A percentile compares a stretch with the other conserved stretches of the same genome.
phyloP scores from a whole-genome alignment of 2,329 filamentous ascomycete genomes.

The Fonsecaea pedrosoi region DNA sequence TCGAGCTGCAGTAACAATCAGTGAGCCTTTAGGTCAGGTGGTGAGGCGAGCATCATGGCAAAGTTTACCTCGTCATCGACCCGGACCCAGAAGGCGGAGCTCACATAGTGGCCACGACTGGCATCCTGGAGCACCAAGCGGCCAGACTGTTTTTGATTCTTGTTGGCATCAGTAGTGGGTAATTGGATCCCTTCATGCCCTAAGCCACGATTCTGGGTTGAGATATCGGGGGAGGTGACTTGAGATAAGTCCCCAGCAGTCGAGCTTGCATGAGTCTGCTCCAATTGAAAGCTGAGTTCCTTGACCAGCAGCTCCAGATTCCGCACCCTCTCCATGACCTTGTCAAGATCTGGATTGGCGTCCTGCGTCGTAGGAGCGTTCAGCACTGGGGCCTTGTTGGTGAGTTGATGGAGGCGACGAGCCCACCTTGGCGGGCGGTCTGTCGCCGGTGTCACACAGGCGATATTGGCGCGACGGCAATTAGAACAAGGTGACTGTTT shows the following conservation, averaged over 20 bases:
- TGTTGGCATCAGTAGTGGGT: conserved; percentile 17
- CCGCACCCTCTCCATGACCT: conserved; percentile 59
- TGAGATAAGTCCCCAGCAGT: conserved; percentile 41
- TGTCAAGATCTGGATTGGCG: conserved; percentile 43
- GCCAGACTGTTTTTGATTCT: conserved; percentile 57
- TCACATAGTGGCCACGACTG: conserved; percentile 64
- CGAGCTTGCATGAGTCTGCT: conserved; percentile 49
- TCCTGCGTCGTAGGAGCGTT: conserved; percentile 31
- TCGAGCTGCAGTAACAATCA: conserved; percentile 49
- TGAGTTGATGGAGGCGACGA: conserved; percentile 56
- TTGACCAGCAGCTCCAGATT: conserved; percentile 61
- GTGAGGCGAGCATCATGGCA: neutral
- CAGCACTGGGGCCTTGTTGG: conserved; percentile 41
- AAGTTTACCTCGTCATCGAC: conserved; percentile 64
- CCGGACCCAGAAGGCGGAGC: conserved; percentile 66
- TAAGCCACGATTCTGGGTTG: conserved; percentile 13
- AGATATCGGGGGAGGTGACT: conserved; percentile 43
- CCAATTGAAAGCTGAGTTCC: conserved; percentile 57
- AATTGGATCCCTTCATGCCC: conserved; percentile 33
- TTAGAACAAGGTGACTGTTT: conserved; percentile 55
- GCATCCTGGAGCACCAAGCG: conserved; percentile 65
- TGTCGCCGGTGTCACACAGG: conserved; percentile 66
- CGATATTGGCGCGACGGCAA: conserved; percentile 57
- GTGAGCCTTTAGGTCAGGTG: conserved; percentile 25
- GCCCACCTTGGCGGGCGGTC: conserved; percentile 66